Percentiles rank a stretch among this genome's conserved stretches.
Conservation (phyloP, 73 alveolate species). For the Effrenium voratum region DNA sequence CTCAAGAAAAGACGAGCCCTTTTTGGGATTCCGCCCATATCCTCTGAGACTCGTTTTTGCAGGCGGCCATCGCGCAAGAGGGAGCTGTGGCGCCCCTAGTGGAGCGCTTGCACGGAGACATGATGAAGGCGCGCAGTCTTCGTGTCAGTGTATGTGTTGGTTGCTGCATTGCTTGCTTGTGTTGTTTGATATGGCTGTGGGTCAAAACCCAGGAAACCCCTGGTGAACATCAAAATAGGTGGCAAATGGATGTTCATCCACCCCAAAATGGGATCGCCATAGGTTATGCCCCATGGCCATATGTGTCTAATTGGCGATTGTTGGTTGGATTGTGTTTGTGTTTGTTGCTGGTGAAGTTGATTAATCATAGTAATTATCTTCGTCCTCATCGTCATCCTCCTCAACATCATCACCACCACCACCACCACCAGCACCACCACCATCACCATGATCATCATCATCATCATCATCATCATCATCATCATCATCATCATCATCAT, state of each 20-base stretch:
- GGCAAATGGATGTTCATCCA: background rate
- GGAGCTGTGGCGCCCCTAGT: constrained; percentile 85
- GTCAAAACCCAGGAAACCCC: too few species aligned
- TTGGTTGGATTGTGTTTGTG: background rate
- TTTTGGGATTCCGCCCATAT: too few species aligned
- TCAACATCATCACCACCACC: too few species aligned
- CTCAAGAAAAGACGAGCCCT: too few species aligned
- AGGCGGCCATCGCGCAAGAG: constrained; percentile 75
- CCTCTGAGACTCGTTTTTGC: too few species aligned
- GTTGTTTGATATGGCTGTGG: background rate
- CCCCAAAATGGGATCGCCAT: background rate
- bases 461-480: too few species aligned
- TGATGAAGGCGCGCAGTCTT: constrained; percentile 50
- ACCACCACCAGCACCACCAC: too few species aligned
- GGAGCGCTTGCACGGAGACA: constrained; percentile 75
- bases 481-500: too few species aligned
- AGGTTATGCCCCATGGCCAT: background rate
- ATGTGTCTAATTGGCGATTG: background rate
- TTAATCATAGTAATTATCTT: too few species aligned
- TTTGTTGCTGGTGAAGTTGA: too few species aligned
- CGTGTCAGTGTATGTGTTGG: background rate
- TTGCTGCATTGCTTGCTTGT: background rate
- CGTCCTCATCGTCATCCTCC: too few species aligned
- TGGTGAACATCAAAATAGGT: background rate
- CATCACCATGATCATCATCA: too few species aligned